A percentile compares a stretch with the other conserved stretches of the same genome.
These are phyloP conservation scores for Isabelozyma gotoi DNA, from an alignment of 805 yeast genomes.

Conservation along the genomic window DNA sequence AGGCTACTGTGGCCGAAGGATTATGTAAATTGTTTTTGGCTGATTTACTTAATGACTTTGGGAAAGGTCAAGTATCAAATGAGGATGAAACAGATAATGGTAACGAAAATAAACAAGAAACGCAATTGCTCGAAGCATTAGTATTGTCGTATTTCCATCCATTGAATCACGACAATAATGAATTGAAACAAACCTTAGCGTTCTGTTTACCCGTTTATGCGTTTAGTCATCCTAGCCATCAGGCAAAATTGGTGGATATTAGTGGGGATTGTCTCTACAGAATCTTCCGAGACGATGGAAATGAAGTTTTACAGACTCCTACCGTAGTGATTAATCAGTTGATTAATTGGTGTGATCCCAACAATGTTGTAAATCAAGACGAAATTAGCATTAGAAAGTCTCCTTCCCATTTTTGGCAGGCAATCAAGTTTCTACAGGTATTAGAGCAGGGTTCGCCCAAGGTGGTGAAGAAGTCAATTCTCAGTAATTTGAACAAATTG, in stretches of 20 bases:
- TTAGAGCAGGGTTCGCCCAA: constrained; percentile 53
- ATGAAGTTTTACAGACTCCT: constrained; percentile 40
- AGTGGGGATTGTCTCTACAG: constrained; percentile 67
- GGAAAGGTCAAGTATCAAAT: constrained; percentile 18
- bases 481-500: constrained; percentile 51
- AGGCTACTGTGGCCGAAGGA: constrained; percentile 82
- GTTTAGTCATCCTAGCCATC: constrained; percentile 72
- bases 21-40: constrained; percentile 79
- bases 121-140: constrained; percentile 61
- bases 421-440: constrained; percentile 51
- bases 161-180: constrained; percentile 56
- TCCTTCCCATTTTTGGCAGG: constrained; percentile 56
- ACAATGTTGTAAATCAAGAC: constrained; percentile 51
- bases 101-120: constrained; percentile 27
- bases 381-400: constrained; percentile 42
- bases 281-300: constrained; percentile 40
- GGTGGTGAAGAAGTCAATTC: constrained; percentile 50
- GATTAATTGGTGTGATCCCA: constrained; percentile 84
- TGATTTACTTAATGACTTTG: constrained; percentile 69
- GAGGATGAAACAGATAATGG: constrained; percentile 15
- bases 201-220: constrained; percentile 89
- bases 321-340: constrained; percentile 65
- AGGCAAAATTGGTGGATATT: constrained; percentile 58
- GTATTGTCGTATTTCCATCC: constrained; percentile 77
- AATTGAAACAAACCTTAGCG: constrained; percentile 74